Percentiles rank a stretch among this genome's conserved stretches.
Conservation (phyloP, 2,329 filamentous ascomycete genomes). For the Dactylonectria macrodidyma region DNA sequence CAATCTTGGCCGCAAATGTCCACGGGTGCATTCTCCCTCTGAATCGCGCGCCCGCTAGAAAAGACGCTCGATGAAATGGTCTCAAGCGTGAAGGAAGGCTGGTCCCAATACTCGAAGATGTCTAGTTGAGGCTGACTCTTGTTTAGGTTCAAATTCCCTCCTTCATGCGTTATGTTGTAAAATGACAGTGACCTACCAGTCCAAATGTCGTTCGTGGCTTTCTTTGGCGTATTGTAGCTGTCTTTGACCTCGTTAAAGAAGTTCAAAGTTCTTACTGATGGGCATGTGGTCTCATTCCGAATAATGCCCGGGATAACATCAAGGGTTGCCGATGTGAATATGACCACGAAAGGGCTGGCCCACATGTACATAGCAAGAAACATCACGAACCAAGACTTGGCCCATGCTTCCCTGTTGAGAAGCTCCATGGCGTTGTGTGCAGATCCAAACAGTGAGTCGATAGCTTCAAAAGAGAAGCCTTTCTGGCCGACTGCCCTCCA, state of each 20-base stretch:
- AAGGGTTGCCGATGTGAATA: slow-evolving; percentile 40
- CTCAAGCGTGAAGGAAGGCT: not conserved
- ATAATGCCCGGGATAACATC: slow-evolving; percentile 26
- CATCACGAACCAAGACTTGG: slow-evolving; percentile 42
- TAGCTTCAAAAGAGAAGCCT: slow-evolving; percentile 29
- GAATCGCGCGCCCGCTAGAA: slow-evolving; percentile 10
- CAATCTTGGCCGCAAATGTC: slow-evolving; percentile 38
- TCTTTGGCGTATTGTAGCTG: not conserved
- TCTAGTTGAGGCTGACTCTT: slow-evolving; percentile 29
- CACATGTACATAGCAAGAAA: slow-evolving; percentile 42
- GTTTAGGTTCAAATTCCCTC: not conserved
- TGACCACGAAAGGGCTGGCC: slow-evolving; percentile 40
- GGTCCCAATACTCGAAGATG: slow-evolving; percentile 9
- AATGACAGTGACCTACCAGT: not conserved
- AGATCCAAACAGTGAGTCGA: slow-evolving; percentile 40
- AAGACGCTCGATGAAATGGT: not conserved
- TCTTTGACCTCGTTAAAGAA: slow-evolving; percentile 37
- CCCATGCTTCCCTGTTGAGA: slow-evolving; percentile 41
- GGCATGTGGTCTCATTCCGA: slow-evolving; percentile 25
- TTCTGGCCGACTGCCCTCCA: slow-evolving; percentile 27
- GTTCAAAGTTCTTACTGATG: slow-evolving; percentile 40
- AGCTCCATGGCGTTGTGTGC: slow-evolving; percentile 34
- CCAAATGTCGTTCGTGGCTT: not conserved
- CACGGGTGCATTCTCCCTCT: slow-evolving; percentile 12
- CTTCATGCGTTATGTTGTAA: not conserved